Conservation (phyloP, 2,329 filamentous ascomycete genomes). For the Dothistroma septosporum region DNA sequence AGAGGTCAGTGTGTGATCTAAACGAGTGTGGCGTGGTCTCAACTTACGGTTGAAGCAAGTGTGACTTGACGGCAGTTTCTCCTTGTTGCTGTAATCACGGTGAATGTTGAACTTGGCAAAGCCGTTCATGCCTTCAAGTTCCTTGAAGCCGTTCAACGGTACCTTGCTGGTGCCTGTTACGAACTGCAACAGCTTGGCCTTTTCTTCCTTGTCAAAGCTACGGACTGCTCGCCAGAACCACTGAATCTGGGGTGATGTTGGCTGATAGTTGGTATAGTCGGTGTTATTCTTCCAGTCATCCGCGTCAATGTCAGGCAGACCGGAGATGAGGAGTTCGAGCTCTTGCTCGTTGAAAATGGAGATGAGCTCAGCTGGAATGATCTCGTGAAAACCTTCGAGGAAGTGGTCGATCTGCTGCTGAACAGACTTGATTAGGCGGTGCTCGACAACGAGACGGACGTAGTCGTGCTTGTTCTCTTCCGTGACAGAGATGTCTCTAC, state of each 20-base stretch:
- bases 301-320: slow-evolving; percentile 92
- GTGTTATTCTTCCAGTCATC: slow-evolving; percentile 99
- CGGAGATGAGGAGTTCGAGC: slow-evolving; percentile 91
- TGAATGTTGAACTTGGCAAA: slow-evolving; percentile 98
- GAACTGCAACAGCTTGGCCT: slow-evolving; percentile 93
- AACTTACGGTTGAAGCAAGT: slow-evolving; percentile 98
- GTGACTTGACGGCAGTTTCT: slow-evolving; percentile 90
- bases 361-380: slow-evolving; percentile 89
- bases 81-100: slow-evolving; percentile 93
- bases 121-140: slow-evolving; percentile 98
- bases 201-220: slow-evolving; percentile 98
- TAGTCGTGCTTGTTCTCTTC: slow-evolving; percentile 99
- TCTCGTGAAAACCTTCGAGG: slow-evolving; percentile 83
- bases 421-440: slow-evolving; percentile 86
- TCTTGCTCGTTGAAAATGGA: slow-evolving; percentile 99
- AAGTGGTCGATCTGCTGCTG: slow-evolving; percentile 93
- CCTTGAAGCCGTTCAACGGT: slow-evolving; percentile 96
- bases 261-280: slow-evolving; percentile 96
- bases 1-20: slow-evolving; percentile 35
- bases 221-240: slow-evolving; percentile 99
- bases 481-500: slow-evolving; percentile 87
- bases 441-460: slow-evolving; percentile 88
- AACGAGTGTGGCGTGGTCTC: not conserved
- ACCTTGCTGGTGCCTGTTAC: slow-evolving; percentile 98
- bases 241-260: slow-evolving; percentile 91